A percentile compares a stretch with the other conserved stretches of the same genome.
Conservation (phyloP, 495 filamentous ascomycete genomes). For the Penicillium cataractarum region DNA sequence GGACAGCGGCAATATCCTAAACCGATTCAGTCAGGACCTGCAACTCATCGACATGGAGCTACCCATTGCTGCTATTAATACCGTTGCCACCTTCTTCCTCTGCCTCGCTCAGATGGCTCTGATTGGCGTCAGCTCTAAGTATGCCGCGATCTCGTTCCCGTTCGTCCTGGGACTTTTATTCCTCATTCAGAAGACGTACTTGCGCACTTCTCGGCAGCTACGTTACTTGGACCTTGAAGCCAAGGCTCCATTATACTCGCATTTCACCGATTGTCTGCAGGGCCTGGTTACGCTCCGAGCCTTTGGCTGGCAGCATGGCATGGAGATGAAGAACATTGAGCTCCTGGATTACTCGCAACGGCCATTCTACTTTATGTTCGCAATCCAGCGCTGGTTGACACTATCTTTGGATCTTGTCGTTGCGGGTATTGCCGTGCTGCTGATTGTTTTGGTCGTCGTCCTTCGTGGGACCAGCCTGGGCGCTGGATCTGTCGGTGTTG, state of each 20-base stretch:
- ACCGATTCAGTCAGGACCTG: slow-evolving; percentile 65
- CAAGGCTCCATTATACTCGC: slow-evolving; percentile 61
- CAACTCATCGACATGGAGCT: slow-evolving; percentile 61
- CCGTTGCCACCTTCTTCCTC: slow-evolving; percentile 49
- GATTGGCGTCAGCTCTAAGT: slow-evolving; percentile 52
- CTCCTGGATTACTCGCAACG: slow-evolving; percentile 61
- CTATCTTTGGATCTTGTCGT: slow-evolving; percentile 56
- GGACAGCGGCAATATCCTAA: slow-evolving; percentile 49
- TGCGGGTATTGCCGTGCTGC: slow-evolving; percentile 49
- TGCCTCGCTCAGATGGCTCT: slow-evolving; percentile 55
- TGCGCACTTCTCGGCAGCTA: slow-evolving; percentile 66
- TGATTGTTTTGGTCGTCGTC: slow-evolving; percentile 49
- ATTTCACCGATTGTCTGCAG: slow-evolving; percentile 58
- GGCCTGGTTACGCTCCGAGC: slow-evolving; percentile 57
- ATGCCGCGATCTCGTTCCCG: slow-evolving; percentile 55
- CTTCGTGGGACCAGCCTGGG: slow-evolving; percentile 45
- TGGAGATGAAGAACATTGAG: slow-evolving; percentile 49
- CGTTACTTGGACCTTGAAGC: slow-evolving; percentile 66
- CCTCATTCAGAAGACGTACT: slow-evolving; percentile 61
- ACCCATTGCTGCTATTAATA: slow-evolving; percentile 53
- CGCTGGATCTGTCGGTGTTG: slow-evolving; percentile 59
- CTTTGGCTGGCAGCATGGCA: slow-evolving; percentile 56
- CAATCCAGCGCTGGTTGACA: slow-evolving; percentile 56
- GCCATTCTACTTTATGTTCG: slow-evolving; percentile 62
- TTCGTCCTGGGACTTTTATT: slow-evolving; percentile 52